Percentiles rank a stretch among this genome's conserved stretches.
Conservation (phyloP, 192 early-diverging fungal genomes). For the Coemansia sp. region DNA sequence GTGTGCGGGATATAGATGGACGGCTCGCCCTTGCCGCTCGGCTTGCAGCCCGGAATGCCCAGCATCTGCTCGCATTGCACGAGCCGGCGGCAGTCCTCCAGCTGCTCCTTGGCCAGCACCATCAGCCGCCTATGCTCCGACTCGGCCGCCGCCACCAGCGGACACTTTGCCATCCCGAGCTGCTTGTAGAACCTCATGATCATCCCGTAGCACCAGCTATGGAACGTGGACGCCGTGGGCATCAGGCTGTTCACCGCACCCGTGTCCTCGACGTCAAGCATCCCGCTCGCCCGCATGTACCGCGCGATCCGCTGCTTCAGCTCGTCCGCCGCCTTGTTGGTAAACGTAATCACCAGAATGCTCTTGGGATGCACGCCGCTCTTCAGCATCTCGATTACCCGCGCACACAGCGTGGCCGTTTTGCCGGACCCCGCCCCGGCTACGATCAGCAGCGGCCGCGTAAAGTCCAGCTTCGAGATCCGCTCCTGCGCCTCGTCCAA, state of each 20-base stretch:
- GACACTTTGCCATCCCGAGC: conserved; percentile 15
- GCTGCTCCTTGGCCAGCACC: conserved; percentile 13
- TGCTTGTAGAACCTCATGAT: conserved; percentile 14
- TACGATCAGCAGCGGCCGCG: conserved; percentile 41
- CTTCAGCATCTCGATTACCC: conserved; percentile 41
- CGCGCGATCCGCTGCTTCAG: conserved; percentile 32
- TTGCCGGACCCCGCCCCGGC: conserved; percentile 52
- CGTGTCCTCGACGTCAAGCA: neutral
- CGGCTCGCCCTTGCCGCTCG: neutral
- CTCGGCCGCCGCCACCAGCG: conserved; percentile 34
- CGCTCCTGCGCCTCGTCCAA: conserved; percentile 34
- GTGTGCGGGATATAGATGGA: conserved; percentile 17
- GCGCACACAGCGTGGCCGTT: conserved; percentile 46
- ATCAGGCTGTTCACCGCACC: neutral
- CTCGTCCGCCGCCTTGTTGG: conserved; percentile 52
- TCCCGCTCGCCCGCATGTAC: conserved; percentile 14
- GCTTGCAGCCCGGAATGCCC: conserved; percentile 9
- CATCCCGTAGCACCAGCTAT: conserved; percentile 47
- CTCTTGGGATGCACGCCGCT: conserved; percentile 22
- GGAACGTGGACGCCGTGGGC: conserved; percentile 49
- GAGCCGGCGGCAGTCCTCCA: conserved; percentile 36
- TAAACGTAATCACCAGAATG: conserved; percentile 53
- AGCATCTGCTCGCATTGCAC: conserved; percentile 45
- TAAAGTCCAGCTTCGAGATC: conserved; percentile 38
- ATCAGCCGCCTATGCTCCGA: conserved; percentile 31